Percentiles rank a stretch among this genome's conserved stretches.
Evolutionary conservation across 495 filamentous ascomycete species (phyloP).

Genomic region (Penicillium pulvis): DNA sequence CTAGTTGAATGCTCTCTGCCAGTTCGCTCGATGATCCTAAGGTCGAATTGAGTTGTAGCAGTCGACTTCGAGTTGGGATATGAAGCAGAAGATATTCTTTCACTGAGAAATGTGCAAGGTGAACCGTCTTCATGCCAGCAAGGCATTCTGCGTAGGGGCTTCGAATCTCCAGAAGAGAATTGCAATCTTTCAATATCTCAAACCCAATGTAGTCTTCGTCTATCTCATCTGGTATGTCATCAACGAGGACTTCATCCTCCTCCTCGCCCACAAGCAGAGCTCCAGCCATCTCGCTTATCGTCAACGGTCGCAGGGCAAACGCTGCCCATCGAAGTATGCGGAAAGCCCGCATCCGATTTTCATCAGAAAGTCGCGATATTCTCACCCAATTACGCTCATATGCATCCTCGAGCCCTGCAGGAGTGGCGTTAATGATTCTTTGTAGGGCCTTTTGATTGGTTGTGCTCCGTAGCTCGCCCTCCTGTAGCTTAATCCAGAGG

Average conservation of each 20-base stretch:
- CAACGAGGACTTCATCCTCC: neutral
- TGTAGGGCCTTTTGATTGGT: constrained; percentile 1
- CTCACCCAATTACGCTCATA: constrained; percentile 10
- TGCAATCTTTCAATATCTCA: neutral
- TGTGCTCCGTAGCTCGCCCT: neutral
- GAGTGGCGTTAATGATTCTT: constrained; percentile 1
- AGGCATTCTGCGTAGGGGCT: neutral
- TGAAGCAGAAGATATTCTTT: constrained; percentile 6
- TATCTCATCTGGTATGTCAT: constrained; percentile 1
- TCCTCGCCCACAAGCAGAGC: constrained; percentile 3
- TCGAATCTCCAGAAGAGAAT: constrained; percentile 6
- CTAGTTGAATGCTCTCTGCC: neutral
- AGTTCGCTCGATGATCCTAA: neutral
- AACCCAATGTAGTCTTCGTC: constrained; percentile 4
- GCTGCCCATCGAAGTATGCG: constrained; percentile 7
- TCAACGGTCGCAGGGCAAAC: constrained; percentile 7
- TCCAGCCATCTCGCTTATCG: constrained; percentile 1
- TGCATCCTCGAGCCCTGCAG: neutral
- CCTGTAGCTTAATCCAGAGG: constrained; percentile 4
- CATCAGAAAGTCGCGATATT: neutral
- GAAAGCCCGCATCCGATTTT: neutral
- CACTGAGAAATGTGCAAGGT: constrained; percentile 12
- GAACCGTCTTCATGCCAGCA: constrained; percentile 1
- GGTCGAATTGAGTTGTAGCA: neutral
- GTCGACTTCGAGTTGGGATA: neutral